Evolutionary conservation across 768 basidiomycete genomes (phyloP).

Genomic region (Podaxis pistillaris): DNA sequence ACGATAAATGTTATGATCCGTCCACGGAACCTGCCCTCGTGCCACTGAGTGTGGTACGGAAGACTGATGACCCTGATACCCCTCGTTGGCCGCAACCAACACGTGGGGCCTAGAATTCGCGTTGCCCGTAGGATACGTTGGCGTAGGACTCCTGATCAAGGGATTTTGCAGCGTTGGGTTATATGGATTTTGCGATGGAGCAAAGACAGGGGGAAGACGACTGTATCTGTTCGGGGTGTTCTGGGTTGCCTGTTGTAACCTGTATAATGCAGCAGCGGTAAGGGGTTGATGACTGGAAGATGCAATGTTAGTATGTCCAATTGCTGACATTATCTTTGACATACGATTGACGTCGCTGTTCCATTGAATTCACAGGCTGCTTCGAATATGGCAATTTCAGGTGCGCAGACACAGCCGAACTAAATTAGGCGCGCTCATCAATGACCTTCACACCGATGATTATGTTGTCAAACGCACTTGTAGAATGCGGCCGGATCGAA

Average conservation of each 20-base stretch:
- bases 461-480: constrained; percentile 39
- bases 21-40: background rate
- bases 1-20: background rate
- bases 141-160: constrained; percentile 5
- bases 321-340: background rate
- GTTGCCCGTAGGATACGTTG: constrained; percentile 1
- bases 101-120: constrained; percentile 4
- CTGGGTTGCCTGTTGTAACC: background rate
- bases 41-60: background rate
- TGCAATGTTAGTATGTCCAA: background rate
- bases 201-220: background rate
- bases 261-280: background rate
- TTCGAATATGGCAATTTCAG: background rate
- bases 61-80: background rate
- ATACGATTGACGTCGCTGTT: constrained; percentile 1
- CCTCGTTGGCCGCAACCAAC: background rate
- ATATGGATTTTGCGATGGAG: background rate
- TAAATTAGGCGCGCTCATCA: constrained; percentile 20
- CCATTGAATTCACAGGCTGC: background rate
- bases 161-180: background rate
- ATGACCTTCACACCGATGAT: background rate
- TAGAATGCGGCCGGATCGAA: constrained; percentile 45
- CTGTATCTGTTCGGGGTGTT: background rate
- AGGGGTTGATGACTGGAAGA: background rate
- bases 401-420: constrained; percentile 55